These are phyloP conservation scores for Pseudocercospora crystallina DNA, from an alignment of 2,329 filamentous ascomycete genomes.

Conservation along the genomic window DNA sequence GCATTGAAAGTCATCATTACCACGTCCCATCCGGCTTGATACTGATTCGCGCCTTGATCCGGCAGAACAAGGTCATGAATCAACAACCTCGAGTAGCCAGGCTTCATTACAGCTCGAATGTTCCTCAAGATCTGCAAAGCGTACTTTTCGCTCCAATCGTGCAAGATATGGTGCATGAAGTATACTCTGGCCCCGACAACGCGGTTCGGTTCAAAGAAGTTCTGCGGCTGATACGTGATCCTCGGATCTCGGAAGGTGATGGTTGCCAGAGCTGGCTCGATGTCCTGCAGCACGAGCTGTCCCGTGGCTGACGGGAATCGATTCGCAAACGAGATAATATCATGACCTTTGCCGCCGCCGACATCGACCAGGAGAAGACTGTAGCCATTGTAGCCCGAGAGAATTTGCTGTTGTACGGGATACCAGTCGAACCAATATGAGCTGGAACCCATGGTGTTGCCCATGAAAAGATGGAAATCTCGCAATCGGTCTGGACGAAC, in stretches of 20 bases:
- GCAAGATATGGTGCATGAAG: constrained; percentile 3
- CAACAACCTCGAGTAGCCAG: not conserved
- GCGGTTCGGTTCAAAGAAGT: constrained; percentile 1
- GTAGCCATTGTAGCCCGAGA: not conserved
- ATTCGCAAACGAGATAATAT: not conserved
- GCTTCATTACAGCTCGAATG: not conserved
- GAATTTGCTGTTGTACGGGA: not conserved
- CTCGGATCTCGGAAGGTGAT: not conserved
- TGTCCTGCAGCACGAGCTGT: constrained; percentile 1
- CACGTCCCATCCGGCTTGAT: constrained; percentile 1
- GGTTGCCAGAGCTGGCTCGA: constrained; percentile 1
- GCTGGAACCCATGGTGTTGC: constrained; percentile 7
- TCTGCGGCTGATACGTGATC: not conserved
- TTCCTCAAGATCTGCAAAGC: constrained; percentile 16
- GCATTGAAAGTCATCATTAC: constrained; percentile 10
- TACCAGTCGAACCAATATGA: constrained; percentile 7
- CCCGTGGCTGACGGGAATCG: not conserved
- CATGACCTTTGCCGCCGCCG: not conserved
- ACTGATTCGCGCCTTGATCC: not conserved
- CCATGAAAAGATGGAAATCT: constrained; percentile 9
- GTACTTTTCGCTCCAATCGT: constrained; percentile 12
- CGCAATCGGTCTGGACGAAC: constrained; percentile 2
- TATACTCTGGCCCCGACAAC: not conserved
- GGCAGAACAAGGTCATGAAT: constrained; percentile 5
- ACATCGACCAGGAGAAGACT: constrained; percentile 1